phyloP scores from a whole-genome alignment of 176 grass and related monocot species.

The Canna indica region DNA sequence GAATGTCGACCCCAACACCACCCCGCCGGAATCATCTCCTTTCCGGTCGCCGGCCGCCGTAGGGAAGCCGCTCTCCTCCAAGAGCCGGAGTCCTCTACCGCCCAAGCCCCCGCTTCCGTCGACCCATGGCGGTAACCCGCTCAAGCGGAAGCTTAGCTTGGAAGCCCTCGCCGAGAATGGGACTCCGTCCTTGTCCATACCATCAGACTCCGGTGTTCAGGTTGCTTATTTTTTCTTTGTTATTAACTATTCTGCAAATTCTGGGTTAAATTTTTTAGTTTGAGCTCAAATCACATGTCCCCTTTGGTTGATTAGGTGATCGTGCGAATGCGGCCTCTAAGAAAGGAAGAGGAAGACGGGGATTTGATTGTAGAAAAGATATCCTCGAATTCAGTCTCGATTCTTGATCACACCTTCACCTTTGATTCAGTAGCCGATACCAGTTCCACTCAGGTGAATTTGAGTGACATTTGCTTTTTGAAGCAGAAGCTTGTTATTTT shows the following conservation, averaged over 20 bases:
- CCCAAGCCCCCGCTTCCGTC: conserved; percentile 28
- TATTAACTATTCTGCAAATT: too few relatives aligned
- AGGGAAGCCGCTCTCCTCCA: conserved; percentile 26
- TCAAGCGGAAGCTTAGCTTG: conserved; percentile 56
- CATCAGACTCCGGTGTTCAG: conserved; percentile 50
- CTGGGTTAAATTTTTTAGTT: neutral
- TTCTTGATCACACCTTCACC: conserved; percentile 21
- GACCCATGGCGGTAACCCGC: conserved; percentile 27
- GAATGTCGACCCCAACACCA: conserved; percentile 21
- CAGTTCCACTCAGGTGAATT: conserved; percentile 16
- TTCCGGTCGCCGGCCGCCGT: conserved; percentile 33
- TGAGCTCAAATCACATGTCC: neutral
- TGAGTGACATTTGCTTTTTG: neutral
- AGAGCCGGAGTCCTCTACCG: conserved; percentile 43
- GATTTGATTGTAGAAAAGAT: conserved; percentile 19
- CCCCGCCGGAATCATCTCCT: conserved; percentile 18
- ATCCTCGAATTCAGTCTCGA: conserved; percentile 12
- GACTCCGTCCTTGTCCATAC: conserved; percentile 6
- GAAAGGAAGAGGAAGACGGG: conserved; percentile 12
- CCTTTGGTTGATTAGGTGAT: conserved; percentile 10
- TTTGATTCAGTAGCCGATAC: conserved; percentile 27
- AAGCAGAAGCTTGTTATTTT: neutral
- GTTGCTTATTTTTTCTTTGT: conserved; percentile 1
- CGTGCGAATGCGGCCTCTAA: conserved; percentile 22
- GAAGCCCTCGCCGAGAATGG: conserved; percentile 18